Evolutionary conservation across 371 early-diverging fungal species (phyloP).

Genomic region (Lichtheimia corymbifera): DNA sequence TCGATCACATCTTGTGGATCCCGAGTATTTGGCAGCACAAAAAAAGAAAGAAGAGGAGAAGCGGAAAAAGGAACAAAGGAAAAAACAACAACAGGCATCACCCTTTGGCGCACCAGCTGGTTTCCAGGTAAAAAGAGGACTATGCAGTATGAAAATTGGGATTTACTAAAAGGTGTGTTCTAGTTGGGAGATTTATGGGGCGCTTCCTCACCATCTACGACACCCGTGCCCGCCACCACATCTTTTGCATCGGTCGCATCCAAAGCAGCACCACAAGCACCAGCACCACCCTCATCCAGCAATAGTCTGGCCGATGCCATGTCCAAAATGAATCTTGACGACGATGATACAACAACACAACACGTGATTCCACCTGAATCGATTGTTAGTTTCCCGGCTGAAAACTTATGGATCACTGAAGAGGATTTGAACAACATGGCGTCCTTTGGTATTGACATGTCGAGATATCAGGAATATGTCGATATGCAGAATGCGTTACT

Average conservation of each 20-base stretch:
- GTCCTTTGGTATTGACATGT: constrained; percentile 31
- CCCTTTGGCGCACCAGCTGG: constrained; percentile 18
- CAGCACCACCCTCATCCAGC: constrained; percentile 1
- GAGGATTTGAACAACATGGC: constrained; percentile 47
- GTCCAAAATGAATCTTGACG: constrained; percentile 4
- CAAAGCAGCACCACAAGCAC: neutral
- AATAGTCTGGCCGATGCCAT: constrained; percentile 18
- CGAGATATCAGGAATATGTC: constrained; percentile 54
- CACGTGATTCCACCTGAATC: neutral
- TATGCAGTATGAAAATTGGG: too few species aligned
- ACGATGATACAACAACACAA: constrained; percentile 1
- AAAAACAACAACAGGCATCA: constrained; percentile 23
- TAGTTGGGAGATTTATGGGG: constrained; percentile 53
- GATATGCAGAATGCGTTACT: constrained; percentile 42
- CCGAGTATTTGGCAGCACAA: constrained; percentile 61
- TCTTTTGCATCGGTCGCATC: constrained; percentile 19
- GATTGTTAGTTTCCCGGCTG: constrained; percentile 54
- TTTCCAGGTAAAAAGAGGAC: constrained; percentile 23
- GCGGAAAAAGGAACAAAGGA: constrained; percentile 32
- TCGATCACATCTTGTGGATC: constrained; percentile 69
- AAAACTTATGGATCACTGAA: constrained; percentile 65
- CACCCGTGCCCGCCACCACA: neutral
- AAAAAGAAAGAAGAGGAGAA: constrained; percentile 45
- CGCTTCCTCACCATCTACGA: neutral
- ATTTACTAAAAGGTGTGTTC: too few species aligned